phyloP scores from a whole-genome alignment of 2,329 filamentous ascomycete genomes.

The Fusarium falciforme region DNA sequence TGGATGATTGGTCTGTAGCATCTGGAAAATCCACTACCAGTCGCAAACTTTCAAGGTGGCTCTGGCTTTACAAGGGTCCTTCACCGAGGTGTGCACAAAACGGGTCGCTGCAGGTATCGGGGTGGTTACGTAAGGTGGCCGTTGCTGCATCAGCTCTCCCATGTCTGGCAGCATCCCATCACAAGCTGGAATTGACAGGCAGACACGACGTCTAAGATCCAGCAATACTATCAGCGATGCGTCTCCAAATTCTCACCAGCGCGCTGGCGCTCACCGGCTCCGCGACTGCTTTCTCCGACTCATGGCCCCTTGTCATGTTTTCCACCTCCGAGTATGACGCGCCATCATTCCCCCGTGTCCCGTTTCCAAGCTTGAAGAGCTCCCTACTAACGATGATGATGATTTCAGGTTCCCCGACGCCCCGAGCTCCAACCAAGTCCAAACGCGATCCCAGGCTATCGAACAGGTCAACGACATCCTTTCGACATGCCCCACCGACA shows the following conservation, averaged over 20 bases:
- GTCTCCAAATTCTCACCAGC: slow-evolving; percentile 62
- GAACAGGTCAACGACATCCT: slow-evolving; percentile 64
- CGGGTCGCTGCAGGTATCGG: slow-evolving; percentile 34
- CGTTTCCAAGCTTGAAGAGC: slow-evolving; percentile 31
- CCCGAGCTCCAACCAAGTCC: slow-evolving; percentile 56
- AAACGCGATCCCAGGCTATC: slow-evolving; percentile 59
- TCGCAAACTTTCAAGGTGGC: slow-evolving; percentile 38
- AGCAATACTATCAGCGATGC: slow-evolving; percentile 59
- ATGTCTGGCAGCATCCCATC: slow-evolving; percentile 28
- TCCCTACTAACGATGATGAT: slow-evolving; percentile 35
- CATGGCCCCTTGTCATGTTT: slow-evolving; percentile 89
- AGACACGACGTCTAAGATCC: slow-evolving; percentile 37
- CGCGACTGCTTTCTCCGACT: slow-evolving; percentile 82
- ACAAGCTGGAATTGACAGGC: slow-evolving; percentile 43
- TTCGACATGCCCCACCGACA: slow-evolving; percentile 75
- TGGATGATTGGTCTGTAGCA: neutral
- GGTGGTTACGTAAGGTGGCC: slow-evolving; percentile 43
- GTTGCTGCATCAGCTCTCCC: slow-evolving; percentile 41
- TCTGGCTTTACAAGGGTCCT: slow-evolving; percentile 14
- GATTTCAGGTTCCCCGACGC: slow-evolving; percentile 49
- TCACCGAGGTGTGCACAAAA: slow-evolving; percentile 45
- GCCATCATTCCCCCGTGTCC: slow-evolving; percentile 10
- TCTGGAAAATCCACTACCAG: slow-evolving; percentile 29
- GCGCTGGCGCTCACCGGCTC: slow-evolving; percentile 67
- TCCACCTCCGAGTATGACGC: slow-evolving; percentile 81